Percentiles rank a stretch among this genome's conserved stretches.
phyloP scores from a whole-genome alignment of 2,329 filamentous ascomycete genomes.

The Trichoderma sp. region DNA sequence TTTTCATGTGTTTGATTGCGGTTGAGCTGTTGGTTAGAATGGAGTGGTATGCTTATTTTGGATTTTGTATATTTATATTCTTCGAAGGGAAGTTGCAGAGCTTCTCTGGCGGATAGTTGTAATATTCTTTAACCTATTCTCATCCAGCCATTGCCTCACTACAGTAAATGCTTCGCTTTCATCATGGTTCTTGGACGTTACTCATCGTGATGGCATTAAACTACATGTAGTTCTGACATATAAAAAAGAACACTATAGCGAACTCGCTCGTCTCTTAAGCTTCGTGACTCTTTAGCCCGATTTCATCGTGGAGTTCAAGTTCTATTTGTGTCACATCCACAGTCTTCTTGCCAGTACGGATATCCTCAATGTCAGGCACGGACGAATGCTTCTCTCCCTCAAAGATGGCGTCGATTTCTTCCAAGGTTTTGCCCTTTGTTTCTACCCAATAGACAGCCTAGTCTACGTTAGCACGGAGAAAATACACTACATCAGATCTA shows the following conservation, averaged over 20 bases:
- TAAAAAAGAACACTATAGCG: neutral
- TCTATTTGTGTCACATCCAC: slow-evolving; percentile 21
- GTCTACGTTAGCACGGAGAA: neutral
- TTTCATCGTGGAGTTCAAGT: slow-evolving; percentile 18
- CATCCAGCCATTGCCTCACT: neutral
- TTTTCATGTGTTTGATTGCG: neutral
- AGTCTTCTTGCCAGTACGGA: slow-evolving; percentile 19
- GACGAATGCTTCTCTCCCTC: slow-evolving; percentile 26
- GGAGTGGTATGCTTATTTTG: neutral
- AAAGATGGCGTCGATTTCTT: slow-evolving; percentile 43
- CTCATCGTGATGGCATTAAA: neutral
- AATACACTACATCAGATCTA: neutral
- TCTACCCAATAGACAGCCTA: slow-evolving; percentile 35
- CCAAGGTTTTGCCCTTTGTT: slow-evolving; percentile 48
- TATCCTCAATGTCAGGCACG: slow-evolving; percentile 26
- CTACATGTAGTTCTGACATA: neutral
- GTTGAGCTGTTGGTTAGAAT: neutral
- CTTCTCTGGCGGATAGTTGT: neutral
- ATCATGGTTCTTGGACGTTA: neutral
- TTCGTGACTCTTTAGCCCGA: slow-evolving; percentile 8
- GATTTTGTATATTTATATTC: neutral
- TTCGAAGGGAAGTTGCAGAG: neutral
- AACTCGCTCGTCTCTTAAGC: neutral
- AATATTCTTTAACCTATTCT: neutral
- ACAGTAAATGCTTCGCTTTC: neutral